Percentiles rank a stretch among this genome's conserved stretches.
These are phyloP conservation scores for Cyclospora cayetanensis DNA, from an alignment of 169 alveolate species.

Conservation along the genomic window DNA sequence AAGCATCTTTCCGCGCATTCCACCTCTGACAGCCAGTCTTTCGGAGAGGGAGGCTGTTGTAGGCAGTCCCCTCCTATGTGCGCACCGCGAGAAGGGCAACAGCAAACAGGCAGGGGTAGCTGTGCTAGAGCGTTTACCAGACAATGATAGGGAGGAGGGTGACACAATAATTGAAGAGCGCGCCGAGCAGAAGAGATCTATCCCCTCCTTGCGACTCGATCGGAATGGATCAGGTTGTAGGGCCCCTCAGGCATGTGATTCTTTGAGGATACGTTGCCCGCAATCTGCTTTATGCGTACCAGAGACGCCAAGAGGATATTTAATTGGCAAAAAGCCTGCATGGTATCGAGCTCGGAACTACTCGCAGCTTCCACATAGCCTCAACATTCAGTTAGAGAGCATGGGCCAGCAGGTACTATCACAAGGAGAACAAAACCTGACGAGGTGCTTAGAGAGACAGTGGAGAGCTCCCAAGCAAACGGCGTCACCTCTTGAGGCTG, in stretches of 20 bases:
- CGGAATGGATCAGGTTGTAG: not conserved
- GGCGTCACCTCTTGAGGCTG: no score
- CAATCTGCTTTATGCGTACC: constrained; percentile 15
- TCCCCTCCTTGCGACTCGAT: not conserved
- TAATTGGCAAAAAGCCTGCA: not conserved
- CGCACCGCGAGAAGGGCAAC: no score
- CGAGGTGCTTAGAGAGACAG: no score
- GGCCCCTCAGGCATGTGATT: not conserved
- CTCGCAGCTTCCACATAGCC: constrained; percentile 6
- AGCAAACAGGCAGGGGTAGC: not conserved
- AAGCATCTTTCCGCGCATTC: not conserved
- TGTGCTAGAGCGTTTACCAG: no score
- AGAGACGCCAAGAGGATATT: not conserved
- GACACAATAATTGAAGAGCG: not conserved
- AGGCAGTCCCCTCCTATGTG: no score
- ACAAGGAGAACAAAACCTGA: no score
- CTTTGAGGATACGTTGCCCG: not conserved
- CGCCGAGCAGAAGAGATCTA: no score
- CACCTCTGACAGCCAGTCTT: no score
- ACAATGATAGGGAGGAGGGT: not conserved
- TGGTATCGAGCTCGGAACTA: not conserved
- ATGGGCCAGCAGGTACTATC: constrained; percentile 11
- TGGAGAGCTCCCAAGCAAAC: no score
- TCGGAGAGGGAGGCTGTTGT: no score
- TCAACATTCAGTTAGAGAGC: not conserved